Percentiles rank a stretch among this genome's conserved stretches.
These are phyloP conservation scores for Irpex lacteus DNA, from an alignment of 1,284 basidiomycete genomes.

Conservation along the genomic window DNA sequence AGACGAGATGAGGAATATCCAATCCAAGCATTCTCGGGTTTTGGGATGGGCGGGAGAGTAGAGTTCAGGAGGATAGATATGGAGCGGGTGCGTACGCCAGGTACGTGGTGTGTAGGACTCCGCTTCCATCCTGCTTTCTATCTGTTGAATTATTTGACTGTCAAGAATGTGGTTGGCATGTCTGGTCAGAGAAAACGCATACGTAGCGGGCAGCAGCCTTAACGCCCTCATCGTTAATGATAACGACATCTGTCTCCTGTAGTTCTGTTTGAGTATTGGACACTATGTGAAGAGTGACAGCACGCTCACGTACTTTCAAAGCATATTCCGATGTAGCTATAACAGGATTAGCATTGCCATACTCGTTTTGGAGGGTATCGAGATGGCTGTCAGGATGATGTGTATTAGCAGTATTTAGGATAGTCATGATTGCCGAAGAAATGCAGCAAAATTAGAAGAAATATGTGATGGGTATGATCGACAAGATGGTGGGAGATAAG, in stretches of 20 bases:
- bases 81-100: slow-evolving; percentile 76
- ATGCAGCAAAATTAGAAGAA: background rate
- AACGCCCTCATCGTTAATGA: slow-evolving; percentile 56
- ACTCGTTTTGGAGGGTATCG: background rate
- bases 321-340: slow-evolving; percentile 7
- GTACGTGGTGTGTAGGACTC: slow-evolving; percentile 73
- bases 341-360: slow-evolving; percentile 2
- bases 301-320: background rate
- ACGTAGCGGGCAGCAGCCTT: slow-evolving; percentile 60
- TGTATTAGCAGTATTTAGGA: background rate
- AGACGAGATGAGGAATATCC: slow-evolving; percentile 82
- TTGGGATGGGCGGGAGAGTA: slow-evolving; percentile 49
- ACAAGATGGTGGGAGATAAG: background rate
- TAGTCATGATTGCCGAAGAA: background rate
- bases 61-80: slow-evolving; percentile 65
- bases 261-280: background rate
- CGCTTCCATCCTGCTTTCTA: slow-evolving; percentile 50
- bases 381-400: background rate
- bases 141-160: slow-evolving; percentile 37
- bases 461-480: background rate
- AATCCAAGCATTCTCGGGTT: slow-evolving; percentile 62
- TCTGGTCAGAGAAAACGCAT: slow-evolving; percentile 21
- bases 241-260: slow-evolving; percentile 56
- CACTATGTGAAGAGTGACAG: background rate
- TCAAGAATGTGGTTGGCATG: background rate